These are phyloP conservation scores for Corymbia maculata DNA, from an alignment of 345 rosid genomes.

Conservation along the genomic window DNA sequence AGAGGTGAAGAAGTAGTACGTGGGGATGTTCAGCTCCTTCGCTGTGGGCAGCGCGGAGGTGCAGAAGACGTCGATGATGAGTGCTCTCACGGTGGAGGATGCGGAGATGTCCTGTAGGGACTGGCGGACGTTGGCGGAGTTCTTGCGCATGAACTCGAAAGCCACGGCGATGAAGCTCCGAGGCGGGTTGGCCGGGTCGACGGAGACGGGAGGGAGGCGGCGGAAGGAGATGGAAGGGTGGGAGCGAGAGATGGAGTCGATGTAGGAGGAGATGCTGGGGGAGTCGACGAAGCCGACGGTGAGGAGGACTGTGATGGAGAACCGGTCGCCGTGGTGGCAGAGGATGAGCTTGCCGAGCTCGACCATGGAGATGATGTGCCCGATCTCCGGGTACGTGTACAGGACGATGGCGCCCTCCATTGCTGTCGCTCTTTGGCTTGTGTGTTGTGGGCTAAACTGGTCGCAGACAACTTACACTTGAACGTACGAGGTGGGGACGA, in stretches of 20 bases:
- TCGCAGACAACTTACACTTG: neutral
- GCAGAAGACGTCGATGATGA: slow-evolving; percentile 12
- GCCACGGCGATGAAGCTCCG: neutral
- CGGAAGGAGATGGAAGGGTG: slow-evolving; percentile 6
- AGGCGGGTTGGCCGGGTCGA: neutral
- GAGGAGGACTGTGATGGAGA: slow-evolving; percentile 5
- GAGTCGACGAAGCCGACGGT: neutral
- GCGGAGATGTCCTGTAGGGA: neutral
- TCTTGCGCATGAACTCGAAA: neutral
- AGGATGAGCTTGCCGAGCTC: slow-evolving; percentile 10
- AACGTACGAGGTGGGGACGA: neutral
- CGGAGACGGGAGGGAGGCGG: slow-evolving; percentile 2
- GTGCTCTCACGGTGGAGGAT: neutral
- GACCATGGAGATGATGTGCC: slow-evolving; percentile 3
- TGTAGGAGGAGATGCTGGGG: neutral
- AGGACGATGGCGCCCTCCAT: neutral
- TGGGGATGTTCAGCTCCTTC: slow-evolving; percentile 2
- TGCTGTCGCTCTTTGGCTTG: neutral
- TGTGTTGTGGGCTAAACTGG: neutral
- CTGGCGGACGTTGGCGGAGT: slow-evolving; percentile 1
- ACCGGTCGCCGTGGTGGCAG: neutral
- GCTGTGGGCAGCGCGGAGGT: neutral
- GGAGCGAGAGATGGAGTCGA: neutral
- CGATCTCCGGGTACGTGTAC: slow-evolving; percentile 4
- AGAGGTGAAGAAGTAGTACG: slow-evolving; percentile 3